Evolutionary conservation across 192 early-diverging fungal genomes (phyloP).

Genomic region (Borealophlyctis nickersoniae): DNA sequence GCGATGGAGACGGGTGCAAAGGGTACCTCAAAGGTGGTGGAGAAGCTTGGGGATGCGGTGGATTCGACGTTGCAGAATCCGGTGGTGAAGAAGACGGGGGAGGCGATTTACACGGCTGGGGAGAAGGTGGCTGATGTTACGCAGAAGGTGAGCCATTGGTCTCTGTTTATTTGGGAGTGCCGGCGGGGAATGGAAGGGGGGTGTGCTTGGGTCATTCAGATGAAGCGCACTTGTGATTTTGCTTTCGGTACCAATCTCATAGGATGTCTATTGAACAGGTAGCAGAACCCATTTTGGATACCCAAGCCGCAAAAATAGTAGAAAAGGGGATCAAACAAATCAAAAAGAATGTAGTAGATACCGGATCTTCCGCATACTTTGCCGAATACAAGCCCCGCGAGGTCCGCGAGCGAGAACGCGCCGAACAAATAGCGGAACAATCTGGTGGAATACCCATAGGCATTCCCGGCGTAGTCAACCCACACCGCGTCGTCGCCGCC

Average conservation of each 20-base stretch:
- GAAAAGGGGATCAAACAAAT: constrained; percentile 40
- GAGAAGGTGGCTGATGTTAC: constrained; percentile 39
- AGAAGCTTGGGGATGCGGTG: constrained; percentile 65
- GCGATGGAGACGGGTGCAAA: constrained; percentile 35
- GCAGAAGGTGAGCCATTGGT: constrained; percentile 27
- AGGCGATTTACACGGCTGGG: constrained; percentile 45
- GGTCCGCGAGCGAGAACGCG: constrained; percentile 29
- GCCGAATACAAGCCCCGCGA: constrained; percentile 48
- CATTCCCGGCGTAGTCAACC: constrained; percentile 25
- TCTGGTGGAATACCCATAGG: constrained; percentile 10
- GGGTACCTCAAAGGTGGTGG: constrained; percentile 48
- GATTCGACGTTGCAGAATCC: constrained; percentile 39
- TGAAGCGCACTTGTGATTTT: no score
- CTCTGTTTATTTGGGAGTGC: neutral
- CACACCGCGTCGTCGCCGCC: constrained; percentile 30
- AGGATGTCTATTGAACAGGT: constrained; percentile 35
- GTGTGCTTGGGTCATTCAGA: no score
- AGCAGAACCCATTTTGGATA: constrained; percentile 54
- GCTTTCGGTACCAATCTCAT: no score
- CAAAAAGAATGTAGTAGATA: constrained; percentile 37
- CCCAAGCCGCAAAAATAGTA: constrained; percentile 47
- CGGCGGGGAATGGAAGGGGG: neutral
- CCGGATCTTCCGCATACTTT: constrained; percentile 33
- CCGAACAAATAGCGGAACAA: constrained; percentile 18
- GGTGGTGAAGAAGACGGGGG: constrained; percentile 77